Evolutionary conservation across 2,329 filamentous ascomycete species (phyloP).

Genomic region (Colletotrichum neosansevieriae): DNA sequence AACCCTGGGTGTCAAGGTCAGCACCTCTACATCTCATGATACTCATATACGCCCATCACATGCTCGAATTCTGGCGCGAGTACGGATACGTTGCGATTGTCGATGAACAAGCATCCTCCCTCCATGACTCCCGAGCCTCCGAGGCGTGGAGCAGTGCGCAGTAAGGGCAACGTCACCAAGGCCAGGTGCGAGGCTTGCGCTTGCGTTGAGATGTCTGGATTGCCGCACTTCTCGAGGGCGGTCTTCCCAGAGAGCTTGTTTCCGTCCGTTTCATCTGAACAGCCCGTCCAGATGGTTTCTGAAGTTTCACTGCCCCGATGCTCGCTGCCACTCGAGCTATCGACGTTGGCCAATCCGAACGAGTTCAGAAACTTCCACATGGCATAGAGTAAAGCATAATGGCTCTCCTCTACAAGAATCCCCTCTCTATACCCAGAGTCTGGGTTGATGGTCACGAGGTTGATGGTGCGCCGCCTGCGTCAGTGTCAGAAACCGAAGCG

Average conservation of each 20-base stretch:
- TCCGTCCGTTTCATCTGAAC: constrained; percentile 35
- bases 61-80: constrained; percentile 21
- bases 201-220: background rate
- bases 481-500: constrained; percentile 4
- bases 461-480: background rate
- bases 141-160: constrained; percentile 4
- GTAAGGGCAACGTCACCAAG: background rate
- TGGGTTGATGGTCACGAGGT: background rate
- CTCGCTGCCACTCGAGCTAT: constrained; percentile 5
- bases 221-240: background rate
- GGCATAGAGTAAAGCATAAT: background rate
- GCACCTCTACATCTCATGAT: background rate
- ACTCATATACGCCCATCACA: background rate
- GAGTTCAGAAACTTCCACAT: constrained; percentile 21
- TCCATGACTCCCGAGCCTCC: background rate
- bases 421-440: background rate
- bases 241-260: constrained; percentile 22
- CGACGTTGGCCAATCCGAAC: constrained; percentile 4
- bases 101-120: constrained; percentile 24
- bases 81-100: constrained; percentile 22
- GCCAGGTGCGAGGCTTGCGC: background rate
- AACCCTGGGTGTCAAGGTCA: background rate
- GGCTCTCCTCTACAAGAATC: background rate
- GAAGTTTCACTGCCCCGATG: constrained; percentile 26
- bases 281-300: background rate